Evolutionary conservation across 2,329 filamentous ascomycete genomes (phyloP).

Genomic region (Colletotrichum lindemuthianum): DNA sequence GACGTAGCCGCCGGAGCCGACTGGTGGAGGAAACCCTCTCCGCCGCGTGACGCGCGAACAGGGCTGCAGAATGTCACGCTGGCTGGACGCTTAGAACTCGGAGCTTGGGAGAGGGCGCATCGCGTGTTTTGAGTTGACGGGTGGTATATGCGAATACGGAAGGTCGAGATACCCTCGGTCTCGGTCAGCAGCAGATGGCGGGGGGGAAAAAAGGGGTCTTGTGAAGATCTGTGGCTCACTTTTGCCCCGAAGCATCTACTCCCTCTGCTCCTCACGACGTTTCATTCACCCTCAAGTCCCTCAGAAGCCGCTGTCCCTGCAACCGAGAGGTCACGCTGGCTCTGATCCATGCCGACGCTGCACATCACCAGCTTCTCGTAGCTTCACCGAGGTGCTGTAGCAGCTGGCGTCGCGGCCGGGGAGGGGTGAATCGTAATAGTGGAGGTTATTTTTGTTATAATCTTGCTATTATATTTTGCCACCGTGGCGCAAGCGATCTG

Average conservation of each 20-base stretch:
- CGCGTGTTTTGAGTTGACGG: too few species aligned
- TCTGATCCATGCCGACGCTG: too few species aligned
- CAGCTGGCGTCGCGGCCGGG: background rate
- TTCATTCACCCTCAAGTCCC: too few species aligned
- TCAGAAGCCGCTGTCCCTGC: too few species aligned
- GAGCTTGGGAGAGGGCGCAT: too few species aligned
- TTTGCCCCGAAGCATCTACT: background rate
- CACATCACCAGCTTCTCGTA: too few species aligned
- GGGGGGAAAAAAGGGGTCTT: background rate
- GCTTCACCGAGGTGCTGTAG: too few species aligned
- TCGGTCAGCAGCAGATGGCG: too few species aligned
- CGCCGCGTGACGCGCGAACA: conserved; percentile 29
- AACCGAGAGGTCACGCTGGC: too few species aligned
- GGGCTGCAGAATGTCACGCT: conserved; percentile 35
- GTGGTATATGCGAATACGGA: too few species aligned
- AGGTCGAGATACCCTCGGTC: background rate
- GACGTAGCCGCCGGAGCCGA: conserved; percentile 28
- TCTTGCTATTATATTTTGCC: conserved; percentile 16
- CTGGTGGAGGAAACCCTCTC: conserved; percentile 30
- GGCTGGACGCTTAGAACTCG: background rate
- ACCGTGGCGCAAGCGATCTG: conserved; percentile 23
- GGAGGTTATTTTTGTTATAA: too few species aligned
- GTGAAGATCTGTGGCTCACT: conserved; percentile 8
- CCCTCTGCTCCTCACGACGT: background rate
- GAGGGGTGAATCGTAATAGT: background rate